These are phyloP conservation scores for Pseudocercospora vitis DNA, from an alignment of 2,329 filamentous ascomycete species.

Conservation along the genomic window DNA sequence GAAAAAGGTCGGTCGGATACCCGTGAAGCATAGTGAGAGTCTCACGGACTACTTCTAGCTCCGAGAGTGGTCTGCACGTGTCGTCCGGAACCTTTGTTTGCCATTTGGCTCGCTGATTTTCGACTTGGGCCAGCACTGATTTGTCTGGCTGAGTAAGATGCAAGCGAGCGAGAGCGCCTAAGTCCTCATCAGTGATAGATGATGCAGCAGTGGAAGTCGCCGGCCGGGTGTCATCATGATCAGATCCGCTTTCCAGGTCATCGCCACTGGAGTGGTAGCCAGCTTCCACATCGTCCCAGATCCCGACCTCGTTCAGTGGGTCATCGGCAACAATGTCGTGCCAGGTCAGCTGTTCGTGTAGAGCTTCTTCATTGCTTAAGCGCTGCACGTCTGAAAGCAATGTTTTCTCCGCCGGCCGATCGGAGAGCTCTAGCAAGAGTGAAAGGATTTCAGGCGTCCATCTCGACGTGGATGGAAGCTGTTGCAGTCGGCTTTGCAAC, in stretches of 20 bases:
- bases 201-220: constrained; percentile 38
- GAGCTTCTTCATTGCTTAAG: constrained; percentile 34
- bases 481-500: constrained; percentile 58
- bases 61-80: constrained; percentile 52
- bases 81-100: not conserved
- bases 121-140: constrained; percentile 41
- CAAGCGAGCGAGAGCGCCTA: constrained; percentile 37
- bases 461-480: constrained; percentile 58
- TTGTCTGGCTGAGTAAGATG: constrained; percentile 36
- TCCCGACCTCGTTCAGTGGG: constrained; percentile 64
- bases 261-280: constrained; percentile 65
- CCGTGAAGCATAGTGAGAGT: constrained; percentile 83
- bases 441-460: constrained; percentile 79
- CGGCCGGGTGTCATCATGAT: constrained; percentile 36
- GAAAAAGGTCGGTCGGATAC: constrained; percentile 71
- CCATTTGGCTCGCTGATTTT: constrained; percentile 26
- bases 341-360: constrained; percentile 67
- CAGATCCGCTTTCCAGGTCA: constrained; percentile 42
- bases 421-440: constrained; percentile 76
- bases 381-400: not conserved
- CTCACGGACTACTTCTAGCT: constrained; percentile 73
- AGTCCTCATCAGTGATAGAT: constrained; percentile 41
- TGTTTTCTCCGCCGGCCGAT: constrained; percentile 72
- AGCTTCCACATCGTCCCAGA: constrained; percentile 73
- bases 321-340: constrained; percentile 75